A percentile compares a stretch with the other conserved stretches of the same genome.
Evolutionary conservation across 768 basidiomycete genomes (phyloP).

Genomic region (Termitomyces sp.): DNA sequence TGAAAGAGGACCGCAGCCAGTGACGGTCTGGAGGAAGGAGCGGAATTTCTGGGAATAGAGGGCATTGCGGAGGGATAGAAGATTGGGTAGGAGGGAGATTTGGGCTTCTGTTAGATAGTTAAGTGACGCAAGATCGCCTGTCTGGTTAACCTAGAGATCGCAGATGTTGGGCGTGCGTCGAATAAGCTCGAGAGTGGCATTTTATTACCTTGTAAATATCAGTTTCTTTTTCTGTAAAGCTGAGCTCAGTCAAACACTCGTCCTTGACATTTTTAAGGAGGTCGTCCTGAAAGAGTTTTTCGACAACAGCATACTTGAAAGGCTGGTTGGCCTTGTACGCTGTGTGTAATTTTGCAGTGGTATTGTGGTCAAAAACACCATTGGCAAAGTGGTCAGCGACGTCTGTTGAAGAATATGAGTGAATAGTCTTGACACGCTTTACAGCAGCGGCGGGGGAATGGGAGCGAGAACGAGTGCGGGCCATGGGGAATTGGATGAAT

Average conservation of each 20-base stretch:
- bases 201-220: slow-evolving; percentile 89
- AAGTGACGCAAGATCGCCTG: slow-evolving; percentile 92
- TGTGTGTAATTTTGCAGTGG: slow-evolving; percentile 50
- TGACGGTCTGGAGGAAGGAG: slow-evolving; percentile 77
- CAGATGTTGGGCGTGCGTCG: slow-evolving; percentile 5
- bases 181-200: slow-evolving; percentile 2
- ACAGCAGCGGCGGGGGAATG: slow-evolving; percentile 20
- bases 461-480: slow-evolving; percentile 24
- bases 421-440: slow-evolving; percentile 28
- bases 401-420: slow-evolving; percentile 20
- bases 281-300: slow-evolving; percentile 80
- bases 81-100: slow-evolving; percentile 72
- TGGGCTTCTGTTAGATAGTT: slow-evolving; percentile 80
- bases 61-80: slow-evolving; percentile 82
- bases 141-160: slow-evolving; percentile 80
- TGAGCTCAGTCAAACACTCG: slow-evolving; percentile 75
- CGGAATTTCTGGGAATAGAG: slow-evolving; percentile 87
- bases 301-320: slow-evolving; percentile 80
- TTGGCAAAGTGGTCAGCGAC: slow-evolving; percentile 43
- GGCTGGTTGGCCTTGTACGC: slow-evolving; percentile 61
- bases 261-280: slow-evolving; percentile 79
- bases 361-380: slow-evolving; percentile 54
- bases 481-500: slow-evolving; percentile 17
- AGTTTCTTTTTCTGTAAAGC: slow-evolving; percentile 92
- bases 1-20: slow-evolving; percentile 89